A percentile compares a stretch with the other conserved stretches of the same genome.
phyloP scores from a whole-genome alignment of 441 rosid species.

The Populus hybrid region DNA sequence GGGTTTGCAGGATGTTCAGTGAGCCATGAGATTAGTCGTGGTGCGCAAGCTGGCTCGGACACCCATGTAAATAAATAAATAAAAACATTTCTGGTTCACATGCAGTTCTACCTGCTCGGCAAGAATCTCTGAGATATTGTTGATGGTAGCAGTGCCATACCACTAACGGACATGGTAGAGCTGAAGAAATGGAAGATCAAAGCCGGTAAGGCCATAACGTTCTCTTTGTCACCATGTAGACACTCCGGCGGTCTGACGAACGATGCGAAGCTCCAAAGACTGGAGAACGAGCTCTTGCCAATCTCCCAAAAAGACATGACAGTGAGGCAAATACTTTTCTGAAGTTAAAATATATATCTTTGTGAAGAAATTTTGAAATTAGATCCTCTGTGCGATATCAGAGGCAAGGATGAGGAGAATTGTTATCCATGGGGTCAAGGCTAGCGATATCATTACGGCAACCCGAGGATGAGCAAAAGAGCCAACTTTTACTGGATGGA shows the following conservation, averaged over 20 bases:
- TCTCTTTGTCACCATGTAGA: constrained; percentile 10
- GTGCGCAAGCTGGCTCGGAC: too few species aligned
- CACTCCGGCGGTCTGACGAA: neutral
- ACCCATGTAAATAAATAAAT: too few species aligned
- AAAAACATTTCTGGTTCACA: too few species aligned
- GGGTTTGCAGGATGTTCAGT: too few species aligned
- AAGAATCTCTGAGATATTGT: too few species aligned
- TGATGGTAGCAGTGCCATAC: too few species aligned
- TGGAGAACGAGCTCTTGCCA: neutral
- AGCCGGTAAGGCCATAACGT: too few species aligned
- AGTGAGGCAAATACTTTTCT: neutral
- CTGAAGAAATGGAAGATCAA: too few species aligned
- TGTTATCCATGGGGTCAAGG: neutral
- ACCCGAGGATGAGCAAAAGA: neutral
- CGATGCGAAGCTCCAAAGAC: neutral
- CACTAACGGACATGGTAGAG: too few species aligned
- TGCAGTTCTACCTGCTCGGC: too few species aligned
- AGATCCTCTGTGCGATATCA: neutral
- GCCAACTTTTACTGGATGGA: neutral
- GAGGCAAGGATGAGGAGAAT: neutral
- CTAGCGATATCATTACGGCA: neutral
- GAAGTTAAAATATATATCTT: neutral
- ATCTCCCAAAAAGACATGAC: neutral
- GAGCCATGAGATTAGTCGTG: too few species aligned
- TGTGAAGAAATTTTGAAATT: neutral